Evolutionary conservation across 2,329 filamentous ascomycete species (phyloP).

Genomic region (Sporothrix inflata): DNA sequence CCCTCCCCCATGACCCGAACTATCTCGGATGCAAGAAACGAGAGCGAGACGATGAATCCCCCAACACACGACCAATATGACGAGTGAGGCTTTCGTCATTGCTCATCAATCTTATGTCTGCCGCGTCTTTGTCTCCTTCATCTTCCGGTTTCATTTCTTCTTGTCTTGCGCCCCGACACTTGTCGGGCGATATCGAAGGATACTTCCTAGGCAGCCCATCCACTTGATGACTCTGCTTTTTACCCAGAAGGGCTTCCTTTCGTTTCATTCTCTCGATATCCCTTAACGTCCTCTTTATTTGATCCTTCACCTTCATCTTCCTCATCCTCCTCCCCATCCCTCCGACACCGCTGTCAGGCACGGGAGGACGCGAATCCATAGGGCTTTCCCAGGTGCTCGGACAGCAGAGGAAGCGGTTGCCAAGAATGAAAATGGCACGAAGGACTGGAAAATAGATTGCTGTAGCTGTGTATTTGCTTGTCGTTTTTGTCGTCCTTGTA

Average conservation of each 20-base stretch:
- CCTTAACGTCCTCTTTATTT: too few relatives aligned
- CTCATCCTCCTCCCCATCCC: too few relatives aligned
- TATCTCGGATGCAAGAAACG: too few relatives aligned
- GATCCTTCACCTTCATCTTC: too few relatives aligned
- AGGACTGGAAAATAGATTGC: background rate
- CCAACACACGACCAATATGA: background rate
- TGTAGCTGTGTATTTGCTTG: background rate
- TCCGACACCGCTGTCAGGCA: background rate
- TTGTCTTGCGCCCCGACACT: background rate
- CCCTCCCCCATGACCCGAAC: background rate
- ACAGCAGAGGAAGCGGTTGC: background rate
- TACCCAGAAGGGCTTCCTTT: too few relatives aligned
- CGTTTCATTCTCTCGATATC: too few relatives aligned
- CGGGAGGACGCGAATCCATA: background rate
- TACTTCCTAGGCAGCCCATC: too few relatives aligned
- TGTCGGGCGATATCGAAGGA: background rate
- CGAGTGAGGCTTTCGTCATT: background rate
- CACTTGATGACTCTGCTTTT: too few relatives aligned
- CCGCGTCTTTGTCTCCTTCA: too few relatives aligned
- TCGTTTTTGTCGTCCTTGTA: background rate
- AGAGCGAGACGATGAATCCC: too few relatives aligned
- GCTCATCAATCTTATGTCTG: background rate
- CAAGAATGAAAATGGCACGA: background rate
- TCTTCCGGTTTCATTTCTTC: background rate
- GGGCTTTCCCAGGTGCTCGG: conserved; percentile 10